A percentile compares a stretch with the other conserved stretches of the same genome.
Evolutionary conservation across 768 basidiomycete species (phyloP).

Genomic region (Lactarius trivialis): DNA sequence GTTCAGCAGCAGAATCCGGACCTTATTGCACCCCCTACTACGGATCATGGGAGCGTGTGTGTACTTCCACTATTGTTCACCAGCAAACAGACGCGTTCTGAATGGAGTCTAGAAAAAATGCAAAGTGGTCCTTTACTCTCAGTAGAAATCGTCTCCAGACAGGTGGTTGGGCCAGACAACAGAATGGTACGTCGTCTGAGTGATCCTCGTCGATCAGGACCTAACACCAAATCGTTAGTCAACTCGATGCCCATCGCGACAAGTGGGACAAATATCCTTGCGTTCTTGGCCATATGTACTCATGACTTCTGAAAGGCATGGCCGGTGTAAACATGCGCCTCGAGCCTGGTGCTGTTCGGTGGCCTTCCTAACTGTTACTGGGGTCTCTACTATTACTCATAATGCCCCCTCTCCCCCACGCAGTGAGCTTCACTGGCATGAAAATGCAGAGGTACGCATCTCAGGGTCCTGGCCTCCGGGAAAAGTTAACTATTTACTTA

Average conservation of each 20-base stretch:
- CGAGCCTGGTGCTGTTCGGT: conserved; percentile 29
- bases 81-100: background rate
- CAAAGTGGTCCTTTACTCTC: conserved; percentile 52
- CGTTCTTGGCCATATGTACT: background rate
- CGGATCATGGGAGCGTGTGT: conserved; percentile 50
- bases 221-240: conserved; percentile 29
- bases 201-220: background rate
- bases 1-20: conserved; percentile 55
- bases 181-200: conserved; percentile 36
- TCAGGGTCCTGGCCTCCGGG: background rate
- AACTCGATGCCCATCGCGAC: conserved; percentile 45
- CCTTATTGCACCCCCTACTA: conserved; percentile 51
- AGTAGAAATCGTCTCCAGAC: conserved; percentile 51
- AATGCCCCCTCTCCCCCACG: background rate
- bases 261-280: conserved; percentile 27
- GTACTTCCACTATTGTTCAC: background rate
- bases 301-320: conserved; percentile 17
- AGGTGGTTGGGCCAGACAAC: conserved; percentile 55
- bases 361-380: background rate
- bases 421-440: conserved; percentile 35
- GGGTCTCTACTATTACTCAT: background rate
- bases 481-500: background rate
- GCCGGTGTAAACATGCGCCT: conserved; percentile 33
- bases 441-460: conserved; percentile 25
- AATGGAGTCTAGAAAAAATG: conserved; percentile 34